Percentiles rank a stretch among this genome's conserved stretches.
phyloP scores from a whole-genome alignment of 2,329 filamentous ascomycete species.

The Madurella mycetomatis region DNA sequence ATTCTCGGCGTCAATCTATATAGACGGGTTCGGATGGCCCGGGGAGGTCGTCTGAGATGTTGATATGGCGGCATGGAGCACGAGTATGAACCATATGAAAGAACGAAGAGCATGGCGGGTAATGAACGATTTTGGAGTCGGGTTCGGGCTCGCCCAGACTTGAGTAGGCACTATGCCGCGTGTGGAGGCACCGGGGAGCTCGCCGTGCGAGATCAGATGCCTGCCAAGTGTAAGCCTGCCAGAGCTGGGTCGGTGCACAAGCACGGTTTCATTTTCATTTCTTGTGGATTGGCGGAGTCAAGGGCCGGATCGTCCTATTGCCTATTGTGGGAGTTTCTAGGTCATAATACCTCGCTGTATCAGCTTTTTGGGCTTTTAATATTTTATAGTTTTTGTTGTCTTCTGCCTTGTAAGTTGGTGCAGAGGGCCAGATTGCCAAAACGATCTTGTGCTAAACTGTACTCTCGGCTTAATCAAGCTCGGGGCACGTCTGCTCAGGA shows the following conservation, averaged over 20 bases:
- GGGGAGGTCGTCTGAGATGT: neutral
- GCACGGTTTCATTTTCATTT: slow-evolving; percentile 1
- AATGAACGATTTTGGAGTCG: slow-evolving; percentile 5
- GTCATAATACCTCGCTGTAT: slow-evolving; percentile 4
- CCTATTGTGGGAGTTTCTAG: slow-evolving; percentile 3
- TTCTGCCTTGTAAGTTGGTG: neutral
- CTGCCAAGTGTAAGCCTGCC: neutral
- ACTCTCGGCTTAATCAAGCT: neutral
- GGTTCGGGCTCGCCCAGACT: neutral
- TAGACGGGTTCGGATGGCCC: slow-evolving; percentile 19
- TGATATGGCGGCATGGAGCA: slow-evolving; percentile 10
- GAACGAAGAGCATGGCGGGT: slow-evolving; percentile 6
- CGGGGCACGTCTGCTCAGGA: neutral
- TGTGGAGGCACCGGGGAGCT: neutral
- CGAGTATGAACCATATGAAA: slow-evolving; percentile 11
- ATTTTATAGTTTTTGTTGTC: neutral
- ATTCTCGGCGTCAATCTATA: slow-evolving; percentile 5
- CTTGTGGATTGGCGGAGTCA: slow-evolving; percentile 11
- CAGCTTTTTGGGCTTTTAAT: neutral
- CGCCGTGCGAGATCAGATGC: neutral
- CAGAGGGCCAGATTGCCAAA: neutral
- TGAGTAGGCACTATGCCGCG: neutral
- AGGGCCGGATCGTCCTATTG: slow-evolving; percentile 6
- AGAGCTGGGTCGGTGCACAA: neutral
- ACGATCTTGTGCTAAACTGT: neutral